Evolutionary conservation across 2,329 filamentous ascomycete genomes (phyloP), one percentile per base, ranked within the genome.

Genomic region (Penicillium griseofulvum): DNA sequence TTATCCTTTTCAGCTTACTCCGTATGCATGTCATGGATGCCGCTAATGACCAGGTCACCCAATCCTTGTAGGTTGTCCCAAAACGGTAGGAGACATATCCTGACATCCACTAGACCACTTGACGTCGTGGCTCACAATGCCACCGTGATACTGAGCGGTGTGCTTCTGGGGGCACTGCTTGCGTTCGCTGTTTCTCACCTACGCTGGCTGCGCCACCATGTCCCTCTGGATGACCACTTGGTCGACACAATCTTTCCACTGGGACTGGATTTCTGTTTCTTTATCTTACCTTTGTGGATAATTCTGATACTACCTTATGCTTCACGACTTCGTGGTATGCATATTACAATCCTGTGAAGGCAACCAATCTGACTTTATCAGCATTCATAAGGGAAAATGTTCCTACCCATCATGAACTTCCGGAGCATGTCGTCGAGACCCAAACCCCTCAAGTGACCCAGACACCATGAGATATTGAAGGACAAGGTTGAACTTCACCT

Each of bases 21-120:
- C n/a, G n/a, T n/a, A 49, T 52, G 53, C 53, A 52, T 29, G 48
- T 55, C 53, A 55, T 55, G 53, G 41, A 26, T 54, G 38, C 47
- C 44, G 28, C 49, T 22, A 43, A 50, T 19, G 49, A 36, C 6
- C 36, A 12, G 22, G 19, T 28, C 3, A 16, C 16, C n/a, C 34
- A n/a, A 52, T 43, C 31, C 46, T 12, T 44, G 52, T 51, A 43
- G 28, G 46, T 43, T 17, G 3, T 10, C 39, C 38, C 24, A 10
- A 39, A 54, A 17, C 8, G 26, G 52, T 12, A 54, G 26, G 33
- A 39, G 39, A 54, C 29, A 28, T 37, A 11, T 33, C 11, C 45
- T 43, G 16, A 50, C 45, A 46, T n/a, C 34, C 11, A 11, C 26
- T 34, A 43, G 38, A 9, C 52, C 26, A 28, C 47, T 39, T 14